Evolutionary conservation across 129 eudicot species (phyloP), one percentile per base, ranked within the genome.

Genomic region (Escallonia herrerae): DNA sequence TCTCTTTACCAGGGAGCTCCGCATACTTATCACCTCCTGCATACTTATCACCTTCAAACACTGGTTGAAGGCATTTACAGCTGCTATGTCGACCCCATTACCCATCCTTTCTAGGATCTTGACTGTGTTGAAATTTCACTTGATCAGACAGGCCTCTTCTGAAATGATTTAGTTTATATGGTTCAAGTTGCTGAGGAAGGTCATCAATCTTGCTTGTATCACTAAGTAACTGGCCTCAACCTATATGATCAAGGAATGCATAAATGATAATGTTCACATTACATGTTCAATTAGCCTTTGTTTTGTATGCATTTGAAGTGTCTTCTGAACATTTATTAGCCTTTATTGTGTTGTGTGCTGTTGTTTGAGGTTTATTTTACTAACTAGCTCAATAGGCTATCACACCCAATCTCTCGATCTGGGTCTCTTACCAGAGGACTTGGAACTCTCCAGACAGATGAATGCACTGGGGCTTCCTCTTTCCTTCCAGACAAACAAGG

Each of bases 401-500:
- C 33, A 22, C 33, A 22, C 33, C 1, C 33, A 22, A 22, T 22
- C 33, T 22, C 33, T 22, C 1, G 33, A 22, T 22, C 33, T 22
- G 33, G 33, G 44, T 65, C 62, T 60, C 38, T 43, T 77, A 47
- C 44, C 70, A 41, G 91, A 81, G 56, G 89, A 93, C 64, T 14
- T 68, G 15, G 85, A 87, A 48, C 68, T 87, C 51, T 69, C 67
- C 57, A 56, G 65, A 65, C 76, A 81, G 77, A 70, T 91, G 89
- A 75, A 69, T 73, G 96, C 75, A 51, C 74, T 87, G 69, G 98
- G 98, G 63, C 96, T 93, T 73, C 96, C 98, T 22, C 67, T 83
- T 68, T 77, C 95, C 43, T 93, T 93, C 81, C 83, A 64, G 55
- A 81, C 96, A 47, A 93, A 84, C 81, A 88, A 88, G 80, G 91